A percentile compares a stretch with the other conserved stretches of the same genome.
Evolutionary conservation across 257 asterid genomes (phyloP).

Genomic region (Galeopsis tetrahit): DNA sequence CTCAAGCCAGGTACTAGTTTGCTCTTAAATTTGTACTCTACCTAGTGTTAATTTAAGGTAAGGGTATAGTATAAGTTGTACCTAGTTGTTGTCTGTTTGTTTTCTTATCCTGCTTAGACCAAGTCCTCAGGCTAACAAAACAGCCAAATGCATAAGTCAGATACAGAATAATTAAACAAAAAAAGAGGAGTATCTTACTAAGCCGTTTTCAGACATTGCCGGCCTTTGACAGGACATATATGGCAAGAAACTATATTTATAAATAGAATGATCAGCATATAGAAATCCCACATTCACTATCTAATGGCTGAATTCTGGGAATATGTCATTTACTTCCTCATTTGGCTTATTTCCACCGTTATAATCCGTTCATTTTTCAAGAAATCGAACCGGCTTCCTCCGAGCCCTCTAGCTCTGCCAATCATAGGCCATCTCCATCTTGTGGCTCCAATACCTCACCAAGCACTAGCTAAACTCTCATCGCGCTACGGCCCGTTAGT

Average conservation of each 20-base stretch:
- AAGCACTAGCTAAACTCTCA: conserved; percentile 65
- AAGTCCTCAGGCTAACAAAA: background rate
- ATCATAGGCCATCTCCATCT: conserved; percentile 84
- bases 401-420: conserved; percentile 63
- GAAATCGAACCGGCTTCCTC: conserved; percentile 48
- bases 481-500: conserved; percentile 57
- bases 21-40: too few relatives aligned
- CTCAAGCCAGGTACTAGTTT: background rate
- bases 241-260: background rate
- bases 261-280: background rate
- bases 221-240: background rate
- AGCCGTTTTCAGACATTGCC: background rate
- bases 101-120: background rate
- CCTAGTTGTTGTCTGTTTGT: too few relatives aligned
- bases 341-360: conserved; percentile 50
- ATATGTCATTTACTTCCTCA: conserved; percentile 41
- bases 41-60: too few relatives aligned
- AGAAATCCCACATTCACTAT: conserved; percentile 19
- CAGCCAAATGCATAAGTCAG: background rate
- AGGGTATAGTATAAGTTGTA: too few relatives aligned
- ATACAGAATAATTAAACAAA: background rate
- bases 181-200: too few relatives aligned
- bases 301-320: conserved; percentile 50
- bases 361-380: conserved; percentile 38
- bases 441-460: conserved; percentile 77